phyloP scores from a whole-genome alignment of 164 flowering plant species.

The Nymphaea thermarum region DNA sequence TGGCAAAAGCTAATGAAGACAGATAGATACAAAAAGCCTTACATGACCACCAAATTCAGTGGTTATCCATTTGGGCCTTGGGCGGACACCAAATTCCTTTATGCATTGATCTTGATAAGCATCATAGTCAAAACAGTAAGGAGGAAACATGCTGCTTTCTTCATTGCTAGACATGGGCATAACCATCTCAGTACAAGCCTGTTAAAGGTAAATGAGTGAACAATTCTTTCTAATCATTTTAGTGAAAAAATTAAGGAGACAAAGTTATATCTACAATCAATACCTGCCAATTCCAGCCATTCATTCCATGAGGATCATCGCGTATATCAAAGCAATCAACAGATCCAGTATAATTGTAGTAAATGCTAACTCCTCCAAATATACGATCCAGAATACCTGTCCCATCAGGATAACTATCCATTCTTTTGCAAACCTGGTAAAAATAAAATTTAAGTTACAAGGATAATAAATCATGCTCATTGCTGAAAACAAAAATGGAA shows the following conservation, averaged over 20 bases:
- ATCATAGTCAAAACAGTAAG: conserved; percentile 44
- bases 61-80: conserved; percentile 78
- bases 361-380: conserved; percentile 70
- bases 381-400: conserved; percentile 49
- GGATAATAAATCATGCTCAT: too few species aligned
- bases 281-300: conserved; percentile 97
- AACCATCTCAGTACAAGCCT: conserved; percentile 97
- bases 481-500: too few species aligned
- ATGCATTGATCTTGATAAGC: conserved; percentile 41
- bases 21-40: conserved; percentile 5
- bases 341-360: conserved; percentile 73
- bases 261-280: background rate
- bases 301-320: conserved; percentile 84
- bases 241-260: too few species aligned
- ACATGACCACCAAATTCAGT: conserved; percentile 92
- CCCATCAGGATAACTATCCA: conserved; percentile 48
- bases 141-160: conserved; percentile 63
- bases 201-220: conserved; percentile 6
- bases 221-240: background rate
- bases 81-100: conserved; percentile 34
- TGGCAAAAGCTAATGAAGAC: too few species aligned
- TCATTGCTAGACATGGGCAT: conserved; percentile 75
- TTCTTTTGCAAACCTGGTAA: conserved; percentile 63
- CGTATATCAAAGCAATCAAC: conserved; percentile 63
- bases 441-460: background rate